Evolutionary conservation across 441 rosid genomes (phyloP).

Genomic region (Erysimum pusillum): DNA sequence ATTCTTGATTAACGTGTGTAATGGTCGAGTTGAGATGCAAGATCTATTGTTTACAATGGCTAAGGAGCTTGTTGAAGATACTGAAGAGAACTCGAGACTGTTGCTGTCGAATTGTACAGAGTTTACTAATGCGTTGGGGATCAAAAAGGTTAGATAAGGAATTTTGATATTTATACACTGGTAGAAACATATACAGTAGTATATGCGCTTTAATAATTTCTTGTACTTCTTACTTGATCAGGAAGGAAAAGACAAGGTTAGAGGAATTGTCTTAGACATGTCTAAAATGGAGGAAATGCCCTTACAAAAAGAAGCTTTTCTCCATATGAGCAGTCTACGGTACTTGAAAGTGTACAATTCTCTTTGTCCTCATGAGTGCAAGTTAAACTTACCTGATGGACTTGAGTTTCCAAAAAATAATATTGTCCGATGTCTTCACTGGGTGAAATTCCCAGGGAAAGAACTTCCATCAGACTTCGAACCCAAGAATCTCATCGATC

Average conservation of each 20-base stretch:
- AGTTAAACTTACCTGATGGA: slow-evolving; percentile 13
- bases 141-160: not conserved
- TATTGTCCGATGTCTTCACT: not conserved
- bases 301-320: not conserved
- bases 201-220: not conserved
- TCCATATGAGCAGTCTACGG: slow-evolving; percentile 8
- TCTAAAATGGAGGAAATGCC: slow-evolving; percentile 12
- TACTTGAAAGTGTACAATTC: slow-evolving; percentile 20
- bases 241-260: slow-evolving; percentile 14
- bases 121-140: not conserved
- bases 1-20: slow-evolving; percentile 29
- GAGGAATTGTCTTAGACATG: slow-evolving; percentile 28
- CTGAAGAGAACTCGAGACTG: not conserved
- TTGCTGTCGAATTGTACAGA: not conserved
- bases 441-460: not conserved
- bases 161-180: not conserved
- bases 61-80: not conserved
- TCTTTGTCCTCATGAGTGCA: not conserved
- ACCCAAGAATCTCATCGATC: slow-evolving; percentile 31
- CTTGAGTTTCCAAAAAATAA: slow-evolving; percentile 9
- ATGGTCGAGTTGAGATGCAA: slow-evolving; percentile 27
- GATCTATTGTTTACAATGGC: not conserved
- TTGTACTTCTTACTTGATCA: not conserved
- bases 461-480: slow-evolving; percentile 29
- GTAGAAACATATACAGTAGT: not conserved